Percentiles rank a stretch among this genome's conserved stretches.
Conservation (phyloP, 306 rosid genomes). For the Erythrophleum fordii region DNA sequence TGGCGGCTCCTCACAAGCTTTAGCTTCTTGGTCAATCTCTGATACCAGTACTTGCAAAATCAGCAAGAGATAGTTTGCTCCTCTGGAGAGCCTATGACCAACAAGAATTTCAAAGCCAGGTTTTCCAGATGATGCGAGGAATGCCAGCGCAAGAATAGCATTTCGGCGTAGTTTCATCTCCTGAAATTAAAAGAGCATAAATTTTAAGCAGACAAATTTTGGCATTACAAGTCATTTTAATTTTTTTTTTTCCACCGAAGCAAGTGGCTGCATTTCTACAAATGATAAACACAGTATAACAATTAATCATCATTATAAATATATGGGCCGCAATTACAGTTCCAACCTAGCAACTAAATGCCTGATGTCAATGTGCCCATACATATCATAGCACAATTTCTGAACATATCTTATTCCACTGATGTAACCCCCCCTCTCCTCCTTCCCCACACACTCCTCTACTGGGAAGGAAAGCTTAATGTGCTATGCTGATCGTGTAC, state of each 20-base stretch:
- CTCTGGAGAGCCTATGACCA: slow-evolving; percentile 53
- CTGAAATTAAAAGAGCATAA: slow-evolving; percentile 55
- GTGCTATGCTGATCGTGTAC: neutral
- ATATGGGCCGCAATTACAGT: neutral
- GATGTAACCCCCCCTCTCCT: neutral
- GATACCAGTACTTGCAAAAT: slow-evolving; percentile 73
- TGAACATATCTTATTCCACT: neutral
- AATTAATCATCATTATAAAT: neutral
- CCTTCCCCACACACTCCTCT: neutral
- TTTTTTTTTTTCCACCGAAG: slow-evolving; percentile 1
- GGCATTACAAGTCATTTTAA: neutral
- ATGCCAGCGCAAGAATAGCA: slow-evolving; percentile 77
- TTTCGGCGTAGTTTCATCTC: slow-evolving; percentile 67
- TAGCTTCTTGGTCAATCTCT: slow-evolving; percentile 59
- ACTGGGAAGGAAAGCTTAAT: neutral
- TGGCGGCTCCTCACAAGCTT: slow-evolving; percentile 39
- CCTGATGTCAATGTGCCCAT: neutral
- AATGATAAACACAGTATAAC: neutral
- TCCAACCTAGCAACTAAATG: neutral
- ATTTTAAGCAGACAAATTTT: slow-evolving; percentile 5
- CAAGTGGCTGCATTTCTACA: slow-evolving; percentile 15
- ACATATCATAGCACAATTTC: neutral
- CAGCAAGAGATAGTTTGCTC: slow-evolving; percentile 65
- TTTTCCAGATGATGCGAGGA: slow-evolving; percentile 85
- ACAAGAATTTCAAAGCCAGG: slow-evolving; percentile 78